phyloP scores from a whole-genome alignment of 768 basidiomycete species.

The Dacryopinax primogenitus region DNA sequence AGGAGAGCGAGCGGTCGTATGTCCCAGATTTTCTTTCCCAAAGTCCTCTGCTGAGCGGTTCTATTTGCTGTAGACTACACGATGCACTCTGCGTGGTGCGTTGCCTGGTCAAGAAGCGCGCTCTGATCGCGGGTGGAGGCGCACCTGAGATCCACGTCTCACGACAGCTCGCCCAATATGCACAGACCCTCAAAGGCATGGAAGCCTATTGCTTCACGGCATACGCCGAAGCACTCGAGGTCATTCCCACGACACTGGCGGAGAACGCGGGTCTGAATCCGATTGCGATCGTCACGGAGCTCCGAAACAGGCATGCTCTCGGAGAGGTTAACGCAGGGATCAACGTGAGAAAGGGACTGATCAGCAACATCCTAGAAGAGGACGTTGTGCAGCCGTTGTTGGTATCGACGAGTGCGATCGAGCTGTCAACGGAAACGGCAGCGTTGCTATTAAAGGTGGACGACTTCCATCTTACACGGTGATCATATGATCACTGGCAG shows the following conservation, averaged over 20 bases:
- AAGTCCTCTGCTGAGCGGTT: background rate
- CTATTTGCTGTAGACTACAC: constrained; percentile 54
- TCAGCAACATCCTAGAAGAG: constrained; percentile 94
- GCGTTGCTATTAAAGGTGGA: constrained; percentile 91
- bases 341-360: constrained; percentile 96
- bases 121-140: constrained; percentile 89
- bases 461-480: constrained; percentile 38
- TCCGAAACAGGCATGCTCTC: constrained; percentile 90
- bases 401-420: constrained; percentile 89
- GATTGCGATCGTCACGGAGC: constrained; percentile 93
- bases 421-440: constrained; percentile 95
- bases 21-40: background rate
- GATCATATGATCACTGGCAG: background rate
- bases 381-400: constrained; percentile 93
- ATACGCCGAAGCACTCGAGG: constrained; percentile 92
- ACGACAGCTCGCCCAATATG: constrained; percentile 74
- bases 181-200: constrained; percentile 91
- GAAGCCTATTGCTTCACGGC: constrained; percentile 99
- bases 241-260: constrained; percentile 93
- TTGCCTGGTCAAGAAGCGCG: constrained; percentile 95
- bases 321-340: constrained; percentile 94
- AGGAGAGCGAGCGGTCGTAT: constrained; percentile 71
- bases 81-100: constrained; percentile 98
- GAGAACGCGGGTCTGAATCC: constrained; percentile 98
- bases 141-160: constrained; percentile 98